Evolutionary conservation across 179 eudicot genomes (phyloP).

Genomic region (Pouteria campechiana): DNA sequence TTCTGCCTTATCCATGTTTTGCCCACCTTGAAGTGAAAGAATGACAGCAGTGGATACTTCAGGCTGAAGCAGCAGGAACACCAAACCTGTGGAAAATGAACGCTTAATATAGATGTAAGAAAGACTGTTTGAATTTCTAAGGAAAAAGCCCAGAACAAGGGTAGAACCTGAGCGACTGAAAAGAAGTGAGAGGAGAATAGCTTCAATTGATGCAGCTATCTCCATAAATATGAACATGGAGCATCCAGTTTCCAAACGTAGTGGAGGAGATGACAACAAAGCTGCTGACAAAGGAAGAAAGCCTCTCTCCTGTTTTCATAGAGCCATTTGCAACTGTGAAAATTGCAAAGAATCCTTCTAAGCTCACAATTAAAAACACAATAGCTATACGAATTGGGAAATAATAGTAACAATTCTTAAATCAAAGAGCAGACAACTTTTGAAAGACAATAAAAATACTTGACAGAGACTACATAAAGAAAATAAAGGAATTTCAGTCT

Average conservation of each 20-base stretch:
- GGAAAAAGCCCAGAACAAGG: neutral
- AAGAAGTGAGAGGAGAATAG: slow-evolving; percentile 66
- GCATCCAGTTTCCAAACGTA: slow-evolving; percentile 47
- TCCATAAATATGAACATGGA: slow-evolving; percentile 48
- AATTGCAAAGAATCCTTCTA: neutral
- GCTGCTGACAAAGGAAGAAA: slow-evolving; percentile 94
- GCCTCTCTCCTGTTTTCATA: slow-evolving; percentile 78
- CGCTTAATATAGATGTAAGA: neutral
- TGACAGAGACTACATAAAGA: too few relatives aligned
- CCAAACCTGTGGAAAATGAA: slow-evolving; percentile 51
- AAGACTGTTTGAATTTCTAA: neutral
- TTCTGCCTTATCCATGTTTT: slow-evolving; percentile 35
- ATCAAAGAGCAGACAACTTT: too few relatives aligned
- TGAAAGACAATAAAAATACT: too few relatives aligned
- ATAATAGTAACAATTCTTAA: too few relatives aligned
- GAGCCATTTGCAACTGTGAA: neutral
- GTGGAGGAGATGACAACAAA: slow-evolving; percentile 55
- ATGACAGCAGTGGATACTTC: slow-evolving; percentile 68
- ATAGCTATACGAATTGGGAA: too few relatives aligned
- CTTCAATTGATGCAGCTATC: slow-evolving; percentile 54
- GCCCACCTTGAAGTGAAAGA: slow-evolving; percentile 55
- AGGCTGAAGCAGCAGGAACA: slow-evolving; percentile 73
- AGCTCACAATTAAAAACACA: too few relatives aligned
- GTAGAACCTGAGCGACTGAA: slow-evolving; percentile 80
- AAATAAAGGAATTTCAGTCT: too few relatives aligned